Evolutionary conservation across 495 filamentous ascomycete genomes (phyloP), one percentile per base, ranked within the genome.

Genomic region (Neurospora sp.): DNA sequence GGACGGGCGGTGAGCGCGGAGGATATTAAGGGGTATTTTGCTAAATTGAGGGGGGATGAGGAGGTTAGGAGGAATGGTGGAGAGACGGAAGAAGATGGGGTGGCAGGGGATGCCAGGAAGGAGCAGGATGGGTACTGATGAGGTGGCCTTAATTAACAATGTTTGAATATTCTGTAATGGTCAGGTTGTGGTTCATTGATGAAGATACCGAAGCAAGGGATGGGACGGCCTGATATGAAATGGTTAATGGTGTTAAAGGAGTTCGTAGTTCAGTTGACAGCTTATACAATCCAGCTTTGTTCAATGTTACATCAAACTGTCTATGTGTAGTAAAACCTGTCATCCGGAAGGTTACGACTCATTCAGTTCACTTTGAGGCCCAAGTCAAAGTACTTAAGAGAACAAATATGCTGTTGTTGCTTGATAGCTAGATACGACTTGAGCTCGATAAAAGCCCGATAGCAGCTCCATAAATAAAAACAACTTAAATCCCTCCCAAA

Each of bases 11-110:
- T 99, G 15, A 90, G 92, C 0, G 95, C 94, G 6, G 96, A 98
- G 81, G 94, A 98, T 84, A 94, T 99, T 79, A 98, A 97, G 83
- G 89, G 85, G 11, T 97, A 97, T 83, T 98, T 98, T 87, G 96
- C 94, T 72, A 94, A 93, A 81, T 80, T 99, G 75, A 87, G 96
- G 73, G 96, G 95, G 69, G 96, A 98, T 84, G 92, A 93, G 31
- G 78, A 85, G 78, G 87, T 80, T 21, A 86, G 85, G 36, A 82
- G 81, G 69, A 84, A 85, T 10, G 84, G 82, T 36, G 84, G 4
- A 9, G 7, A 38, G 2, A n/a, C 0, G 9, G n/a, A 24, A 11
- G 43, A 85, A 19, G 83, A 79, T 19, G 84, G 82, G 0, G 83
- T 74, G 39, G 80, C 75, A 19, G 83, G 79, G 17, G 87, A 86